Percentiles rank a stretch among this genome's conserved stretches.
Conservation (phyloP, 2,329 filamentous ascomycete species). For the Ramularia collo-cygni region DNA sequence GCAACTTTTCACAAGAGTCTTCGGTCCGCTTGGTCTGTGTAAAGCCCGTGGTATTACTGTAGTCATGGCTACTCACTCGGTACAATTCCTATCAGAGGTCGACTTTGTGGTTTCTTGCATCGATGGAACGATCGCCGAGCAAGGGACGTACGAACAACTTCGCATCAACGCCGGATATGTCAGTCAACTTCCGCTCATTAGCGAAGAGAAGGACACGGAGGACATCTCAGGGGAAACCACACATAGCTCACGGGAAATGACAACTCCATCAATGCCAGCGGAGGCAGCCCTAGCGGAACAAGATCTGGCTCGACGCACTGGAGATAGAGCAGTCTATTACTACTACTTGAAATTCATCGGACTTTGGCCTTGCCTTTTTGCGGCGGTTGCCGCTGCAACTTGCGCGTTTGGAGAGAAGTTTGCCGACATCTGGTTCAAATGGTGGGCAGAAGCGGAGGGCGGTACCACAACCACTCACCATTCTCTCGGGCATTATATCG, state of each 20-base stretch:
- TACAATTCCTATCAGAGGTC: slow-evolving; percentile 30
- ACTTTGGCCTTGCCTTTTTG: slow-evolving; percentile 24
- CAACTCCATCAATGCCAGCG: slow-evolving; percentile 2
- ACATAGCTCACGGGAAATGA: not conserved
- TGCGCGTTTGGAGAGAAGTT: slow-evolving; percentile 37
- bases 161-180: slow-evolving; percentile 10
- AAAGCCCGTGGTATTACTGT: slow-evolving; percentile 34
- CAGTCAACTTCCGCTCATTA: slow-evolving; percentile 3
- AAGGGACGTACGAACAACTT: slow-evolving; percentile 32
- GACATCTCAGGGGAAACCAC: not conserved
- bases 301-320: slow-evolving; percentile 20
- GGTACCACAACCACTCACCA: not conserved
- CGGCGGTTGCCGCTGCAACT: slow-evolving; percentile 21
- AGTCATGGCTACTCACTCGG: slow-evolving; percentile 39
- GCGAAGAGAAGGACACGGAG: not conserved
- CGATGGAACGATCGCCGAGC: slow-evolving; percentile 27
- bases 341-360: slow-evolving; percentile 23
- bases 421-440: slow-evolving; percentile 41
- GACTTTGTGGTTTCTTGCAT: slow-evolving; percentile 36
- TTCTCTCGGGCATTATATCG: slow-evolving; percentile 13
- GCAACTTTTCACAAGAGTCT: slow-evolving; percentile 37
- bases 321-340: slow-evolving; percentile 37
- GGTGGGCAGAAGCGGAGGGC: slow-evolving; percentile 37
- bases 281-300: slow-evolving; percentile 9
- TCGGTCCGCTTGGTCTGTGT: slow-evolving; percentile 39